Conservation (phyloP, 805 yeast genomes). For the Wickerhamomyces strasburgensis region DNA sequence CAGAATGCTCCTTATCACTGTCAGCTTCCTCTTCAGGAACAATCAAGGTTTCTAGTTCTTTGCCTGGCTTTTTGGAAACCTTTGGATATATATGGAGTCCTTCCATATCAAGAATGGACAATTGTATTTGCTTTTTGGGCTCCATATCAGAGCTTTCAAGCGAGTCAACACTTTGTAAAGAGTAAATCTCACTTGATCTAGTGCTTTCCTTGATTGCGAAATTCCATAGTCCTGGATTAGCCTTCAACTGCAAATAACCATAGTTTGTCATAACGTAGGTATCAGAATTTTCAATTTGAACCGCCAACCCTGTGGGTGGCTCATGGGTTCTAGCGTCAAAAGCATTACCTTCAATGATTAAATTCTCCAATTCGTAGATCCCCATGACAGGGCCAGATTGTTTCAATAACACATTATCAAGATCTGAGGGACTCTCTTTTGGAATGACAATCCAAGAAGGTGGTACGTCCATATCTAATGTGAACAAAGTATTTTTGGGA, state of each 20-base stretch:
- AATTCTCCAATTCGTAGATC: conserved; percentile 43
- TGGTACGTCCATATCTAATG: conserved; percentile 56
- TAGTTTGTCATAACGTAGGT: conserved; percentile 73
- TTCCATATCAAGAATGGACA: conserved; percentile 38
- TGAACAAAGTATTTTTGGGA: conserved; percentile 49
- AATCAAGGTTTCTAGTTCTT: conserved; percentile 24
- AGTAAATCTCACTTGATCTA: conserved; percentile 37
- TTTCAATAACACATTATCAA: conserved; percentile 55
- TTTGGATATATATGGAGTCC: conserved; percentile 45
- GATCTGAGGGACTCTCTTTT: conserved; percentile 47
- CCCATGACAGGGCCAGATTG: conserved; percentile 34
- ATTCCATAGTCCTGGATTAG: conserved; percentile 66
- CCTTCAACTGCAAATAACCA: conserved; percentile 79
- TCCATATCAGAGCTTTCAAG: background rate
- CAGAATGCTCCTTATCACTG: background rate
- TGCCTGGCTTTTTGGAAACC: conserved; percentile 37
- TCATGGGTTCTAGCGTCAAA: conserved; percentile 33
- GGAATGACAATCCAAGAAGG: conserved; percentile 63
- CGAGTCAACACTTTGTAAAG: conserved; percentile 31
- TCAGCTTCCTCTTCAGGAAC: conserved; percentile 11
- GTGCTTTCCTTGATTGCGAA: conserved; percentile 40
- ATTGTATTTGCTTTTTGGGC: conserved; percentile 14
- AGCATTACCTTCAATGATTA: conserved; percentile 71
- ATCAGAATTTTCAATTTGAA: conserved; percentile 34
- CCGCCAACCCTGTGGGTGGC: conserved; percentile 20